A percentile compares a stretch with the other conserved stretches of the same genome.
Conservation (phyloP, 2,329 filamentous ascomycete species). For the Capronia epimyces region DNA sequence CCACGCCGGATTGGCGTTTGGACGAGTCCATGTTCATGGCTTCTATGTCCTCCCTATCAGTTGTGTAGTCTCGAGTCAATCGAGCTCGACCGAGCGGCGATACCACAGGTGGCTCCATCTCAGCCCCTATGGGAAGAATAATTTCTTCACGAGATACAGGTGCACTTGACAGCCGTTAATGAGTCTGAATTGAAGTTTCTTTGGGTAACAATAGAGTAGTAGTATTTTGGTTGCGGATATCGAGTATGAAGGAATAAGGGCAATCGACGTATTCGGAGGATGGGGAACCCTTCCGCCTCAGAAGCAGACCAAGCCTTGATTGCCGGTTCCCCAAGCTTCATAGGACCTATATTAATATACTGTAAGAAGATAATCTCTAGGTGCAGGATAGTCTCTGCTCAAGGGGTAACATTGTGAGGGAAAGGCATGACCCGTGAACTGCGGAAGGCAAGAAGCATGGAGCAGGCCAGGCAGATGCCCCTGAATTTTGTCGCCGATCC, state of each 20-base stretch:
- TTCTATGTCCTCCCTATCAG: background rate
- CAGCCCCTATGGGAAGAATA: too few species aligned
- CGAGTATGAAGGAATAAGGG: background rate
- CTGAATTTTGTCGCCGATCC: background rate
- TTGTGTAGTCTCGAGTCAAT: slow-evolving; percentile 11
- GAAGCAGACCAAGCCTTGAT: too few species aligned
- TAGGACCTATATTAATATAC: too few species aligned
- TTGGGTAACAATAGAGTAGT: too few species aligned
- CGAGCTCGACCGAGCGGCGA: slow-evolving; percentile 2
- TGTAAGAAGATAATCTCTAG: too few species aligned
- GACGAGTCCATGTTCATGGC: background rate
- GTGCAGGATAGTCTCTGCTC: background rate
- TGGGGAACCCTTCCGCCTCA: too few species aligned
- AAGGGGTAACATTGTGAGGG: background rate
- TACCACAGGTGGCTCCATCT: slow-evolving; percentile 9
- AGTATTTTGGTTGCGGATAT: too few species aligned
- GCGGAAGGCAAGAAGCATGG: background rate
- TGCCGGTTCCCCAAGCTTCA: too few species aligned
- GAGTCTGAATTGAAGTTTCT: too few species aligned
- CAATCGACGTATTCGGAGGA: too few species aligned
- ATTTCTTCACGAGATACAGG: too few species aligned
- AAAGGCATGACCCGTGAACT: background rate
- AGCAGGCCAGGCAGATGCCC: background rate
- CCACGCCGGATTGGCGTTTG: background rate
- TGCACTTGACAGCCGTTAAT: too few species aligned